Conservation (phyloP, 129 eudicot species). For the Artemisia argyi region DNA sequence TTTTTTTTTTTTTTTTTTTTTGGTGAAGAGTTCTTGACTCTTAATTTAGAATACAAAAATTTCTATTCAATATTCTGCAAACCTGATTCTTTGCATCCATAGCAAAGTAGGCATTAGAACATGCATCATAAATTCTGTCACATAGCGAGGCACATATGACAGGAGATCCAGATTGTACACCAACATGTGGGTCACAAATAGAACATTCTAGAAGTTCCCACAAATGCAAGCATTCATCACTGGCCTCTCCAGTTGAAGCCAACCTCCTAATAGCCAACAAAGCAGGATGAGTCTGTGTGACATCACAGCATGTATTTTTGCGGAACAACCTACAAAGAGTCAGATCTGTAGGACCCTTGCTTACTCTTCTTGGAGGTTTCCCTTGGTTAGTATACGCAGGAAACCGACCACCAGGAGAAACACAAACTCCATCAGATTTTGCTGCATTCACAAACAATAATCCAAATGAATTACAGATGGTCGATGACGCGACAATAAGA, state of each 20-base stretch:
- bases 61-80: conserved; percentile 4
- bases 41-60: background rate
- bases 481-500: too few relatives aligned
- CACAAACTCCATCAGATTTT: conserved; percentile 66
- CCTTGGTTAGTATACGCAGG: conserved; percentile 75
- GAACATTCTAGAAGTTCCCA: conserved; percentile 97
- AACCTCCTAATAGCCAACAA: conserved; percentile 73
- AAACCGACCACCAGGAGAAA: conserved; percentile 92
- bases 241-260: conserved; percentile 92
- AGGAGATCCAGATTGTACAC: conserved; percentile 81
- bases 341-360: conserved; percentile 78
- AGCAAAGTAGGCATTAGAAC: conserved; percentile 82
- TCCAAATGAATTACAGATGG: too few relatives aligned
- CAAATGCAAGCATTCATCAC: conserved; percentile 84
- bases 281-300: conserved; percentile 89
- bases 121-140: conserved; percentile 84
- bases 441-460: conserved; percentile 44
- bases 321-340: conserved; percentile 90
- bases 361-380: conserved; percentile 76
- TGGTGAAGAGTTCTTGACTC: too few relatives aligned
- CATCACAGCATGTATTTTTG: conserved; percentile 94
- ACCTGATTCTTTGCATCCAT: conserved; percentile 90
- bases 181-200: conserved; percentile 87
- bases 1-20: too few relatives aligned
- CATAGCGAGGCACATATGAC: conserved; percentile 75